Conservation (phyloP, 345 rosid genomes). For the Erodium maritimum region DNA sequence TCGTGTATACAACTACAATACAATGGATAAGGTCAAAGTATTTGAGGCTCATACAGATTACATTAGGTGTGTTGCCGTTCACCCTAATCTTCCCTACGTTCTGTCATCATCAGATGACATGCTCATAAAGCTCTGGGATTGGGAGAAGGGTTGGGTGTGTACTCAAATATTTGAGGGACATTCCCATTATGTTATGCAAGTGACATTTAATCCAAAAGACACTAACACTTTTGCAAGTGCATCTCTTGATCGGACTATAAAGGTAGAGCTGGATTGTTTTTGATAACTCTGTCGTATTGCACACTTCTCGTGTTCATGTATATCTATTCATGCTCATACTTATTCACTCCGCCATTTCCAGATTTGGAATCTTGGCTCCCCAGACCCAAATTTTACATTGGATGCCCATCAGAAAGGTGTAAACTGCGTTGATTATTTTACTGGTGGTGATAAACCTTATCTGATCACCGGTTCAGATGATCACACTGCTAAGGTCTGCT, state of each 20-base stretch:
- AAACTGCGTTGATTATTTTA: conserved; percentile 83
- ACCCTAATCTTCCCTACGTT: conserved; percentile 53
- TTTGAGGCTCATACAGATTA: conserved; percentile 69
- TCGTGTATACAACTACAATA: conserved; percentile 59
- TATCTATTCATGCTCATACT: conserved; percentile 5
- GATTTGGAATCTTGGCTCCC: conserved; percentile 98
- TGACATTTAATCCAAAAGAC: conserved; percentile 60
- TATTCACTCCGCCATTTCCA: conserved; percentile 18
- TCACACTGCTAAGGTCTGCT: conserved; percentile 80
- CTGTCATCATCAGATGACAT: conserved; percentile 70
- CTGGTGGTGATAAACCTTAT: conserved; percentile 91
- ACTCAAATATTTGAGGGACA: conserved; percentile 62
- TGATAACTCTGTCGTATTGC: background rate
- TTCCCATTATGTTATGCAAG: conserved; percentile 72
- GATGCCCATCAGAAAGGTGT: conserved; percentile 95
- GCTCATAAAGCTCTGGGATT: conserved; percentile 78
- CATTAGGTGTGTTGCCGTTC: conserved; percentile 60
- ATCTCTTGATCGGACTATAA: conserved; percentile 66
- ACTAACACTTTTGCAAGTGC: conserved; percentile 69
- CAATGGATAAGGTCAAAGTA: conserved; percentile 60
- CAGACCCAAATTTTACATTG: conserved; percentile 85
- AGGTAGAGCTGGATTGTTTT: conserved; percentile 22
- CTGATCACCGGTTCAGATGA: conserved; percentile 90
- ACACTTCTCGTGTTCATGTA: conserved; percentile 3
- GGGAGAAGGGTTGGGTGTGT: conserved; percentile 70